These are phyloP conservation scores for Drosera capensis DNA, from an alignment of 148 eudicot species.

Conservation along the genomic window DNA sequence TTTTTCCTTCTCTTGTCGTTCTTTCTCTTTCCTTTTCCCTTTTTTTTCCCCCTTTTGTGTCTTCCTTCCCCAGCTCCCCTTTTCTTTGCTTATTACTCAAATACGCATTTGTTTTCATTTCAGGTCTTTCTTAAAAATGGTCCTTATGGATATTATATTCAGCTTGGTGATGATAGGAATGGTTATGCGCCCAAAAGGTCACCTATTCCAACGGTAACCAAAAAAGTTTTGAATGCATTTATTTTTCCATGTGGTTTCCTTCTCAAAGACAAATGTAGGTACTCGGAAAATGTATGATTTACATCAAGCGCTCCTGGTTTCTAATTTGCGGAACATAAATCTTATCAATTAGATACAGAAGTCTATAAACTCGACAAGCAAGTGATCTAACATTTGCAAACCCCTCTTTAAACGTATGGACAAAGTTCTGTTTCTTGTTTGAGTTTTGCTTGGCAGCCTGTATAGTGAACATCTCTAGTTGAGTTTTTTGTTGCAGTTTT, in stretches of 20 bases:
- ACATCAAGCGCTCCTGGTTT: not conserved
- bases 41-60: too few species aligned
- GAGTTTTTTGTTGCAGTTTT: too few species aligned
- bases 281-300: not conserved
- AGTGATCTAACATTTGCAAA: too few species aligned
- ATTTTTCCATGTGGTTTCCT: not conserved
- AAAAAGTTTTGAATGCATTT: not conserved
- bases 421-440: too few species aligned
- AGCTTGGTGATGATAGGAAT: slow-evolving; percentile 92
- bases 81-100: not conserved
- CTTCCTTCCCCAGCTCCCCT: too few species aligned
- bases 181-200: slow-evolving; percentile 76
- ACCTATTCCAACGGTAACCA: slow-evolving; percentile 43
- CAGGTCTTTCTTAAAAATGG: slow-evolving; percentile 77
- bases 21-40: not conserved
- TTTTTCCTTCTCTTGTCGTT: not conserved
- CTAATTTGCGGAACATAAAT: too few species aligned
- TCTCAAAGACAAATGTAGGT: not conserved
- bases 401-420: too few species aligned
- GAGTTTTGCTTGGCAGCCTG: too few species aligned
- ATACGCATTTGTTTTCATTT: slow-evolving; percentile 2
- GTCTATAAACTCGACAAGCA: too few species aligned
- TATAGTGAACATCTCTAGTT: too few species aligned
- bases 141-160: slow-evolving; percentile 82
- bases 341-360: too few species aligned